These are phyloP conservation scores for Ascoidea rubescens DNA, from an alignment of 805 yeast genomes.

Conservation along the genomic window DNA sequence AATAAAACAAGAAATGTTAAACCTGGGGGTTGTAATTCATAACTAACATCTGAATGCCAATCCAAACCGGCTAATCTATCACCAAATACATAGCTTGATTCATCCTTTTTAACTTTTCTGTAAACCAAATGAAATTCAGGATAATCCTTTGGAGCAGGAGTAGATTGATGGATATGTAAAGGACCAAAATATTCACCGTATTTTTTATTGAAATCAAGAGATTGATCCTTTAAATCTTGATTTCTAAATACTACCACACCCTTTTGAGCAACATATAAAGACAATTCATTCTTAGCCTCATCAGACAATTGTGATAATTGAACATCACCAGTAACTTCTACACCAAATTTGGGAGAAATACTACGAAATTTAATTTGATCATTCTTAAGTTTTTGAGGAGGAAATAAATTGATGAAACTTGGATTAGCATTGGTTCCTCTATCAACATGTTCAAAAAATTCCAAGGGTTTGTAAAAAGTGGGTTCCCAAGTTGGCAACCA, in stretches of 20 bases:
- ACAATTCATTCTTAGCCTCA: constrained; percentile 53
- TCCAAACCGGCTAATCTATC: constrained; percentile 14
- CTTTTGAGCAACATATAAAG: constrained; percentile 51
- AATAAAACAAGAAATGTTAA: constrained; percentile 52
- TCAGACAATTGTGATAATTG: constrained; percentile 41
- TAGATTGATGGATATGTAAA: constrained; percentile 59
- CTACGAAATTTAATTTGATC: constrained; percentile 19
- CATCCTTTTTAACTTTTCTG: constrained; percentile 25
- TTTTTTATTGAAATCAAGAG: constrained; percentile 32
- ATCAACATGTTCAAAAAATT: constrained; percentile 43
- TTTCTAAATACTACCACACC: constrained; percentile 56
- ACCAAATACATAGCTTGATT: constrained; percentile 17
- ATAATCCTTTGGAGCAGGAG: constrained; percentile 50
- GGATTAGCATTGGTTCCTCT: constrained; percentile 57
- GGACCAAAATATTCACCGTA: constrained; percentile 57
- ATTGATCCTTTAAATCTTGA: constrained; percentile 47
- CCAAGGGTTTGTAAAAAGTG: constrained; percentile 4
- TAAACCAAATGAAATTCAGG: constrained; percentile 54
- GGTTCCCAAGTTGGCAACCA: too few species aligned
- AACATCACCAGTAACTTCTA: constrained; percentile 39
- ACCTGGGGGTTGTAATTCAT: constrained; percentile 63
- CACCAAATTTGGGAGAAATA: constrained; percentile 59
- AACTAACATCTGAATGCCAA: constrained; percentile 70
- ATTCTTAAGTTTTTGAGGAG: constrained; percentile 14
- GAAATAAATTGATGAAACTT: constrained; percentile 35